A percentile compares a stretch with the other conserved stretches of the same genome.
Evolutionary conservation across 2,329 filamentous ascomycete genomes (phyloP).

Genomic region (Triangularia verruculosa): DNA sequence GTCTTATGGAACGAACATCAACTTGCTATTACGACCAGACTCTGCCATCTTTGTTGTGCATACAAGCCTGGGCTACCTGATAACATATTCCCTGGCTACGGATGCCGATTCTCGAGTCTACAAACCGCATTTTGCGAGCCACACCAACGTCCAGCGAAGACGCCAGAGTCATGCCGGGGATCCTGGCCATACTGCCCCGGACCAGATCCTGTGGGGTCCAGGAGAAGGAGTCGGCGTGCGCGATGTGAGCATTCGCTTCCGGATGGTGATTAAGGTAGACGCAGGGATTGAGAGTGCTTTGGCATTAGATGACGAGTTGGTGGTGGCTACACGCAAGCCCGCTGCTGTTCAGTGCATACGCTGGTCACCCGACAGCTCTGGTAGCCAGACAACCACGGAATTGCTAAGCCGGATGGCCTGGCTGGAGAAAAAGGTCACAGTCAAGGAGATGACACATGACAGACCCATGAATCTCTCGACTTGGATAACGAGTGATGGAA

Average conservation of each 20-base stretch:
- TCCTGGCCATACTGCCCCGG: conserved; percentile 52
- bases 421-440: conserved; percentile 72
- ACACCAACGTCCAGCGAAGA: conserved; percentile 60
- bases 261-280: conserved; percentile 97
- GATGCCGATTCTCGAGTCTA: conserved; percentile 83
- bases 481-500: conserved; percentile 87
- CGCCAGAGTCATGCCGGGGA: conserved; percentile 60
- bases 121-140: conserved; percentile 72
- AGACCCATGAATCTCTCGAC: conserved; percentile 93
- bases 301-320: conserved; percentile 85
- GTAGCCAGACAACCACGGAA: conserved; percentile 86
- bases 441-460: conserved; percentile 87
- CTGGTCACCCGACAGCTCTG: conserved; percentile 81
- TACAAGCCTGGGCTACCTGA: conserved; percentile 80
- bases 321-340: conserved; percentile 88
- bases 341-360: conserved; percentile 95
- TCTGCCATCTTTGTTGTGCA: conserved; percentile 89
- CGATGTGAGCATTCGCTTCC: conserved; percentile 87
- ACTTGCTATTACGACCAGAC: conserved; percentile 84
- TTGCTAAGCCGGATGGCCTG: conserved; percentile 83
- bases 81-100: conserved; percentile 88
- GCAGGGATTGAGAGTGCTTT: conserved; percentile 86
- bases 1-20: conserved; percentile 80
- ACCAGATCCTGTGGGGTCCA: conserved; percentile 67
- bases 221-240: conserved; percentile 80